phyloP scores from a whole-genome alignment of 805 yeast species.

The Candida coleopterorum region DNA sequence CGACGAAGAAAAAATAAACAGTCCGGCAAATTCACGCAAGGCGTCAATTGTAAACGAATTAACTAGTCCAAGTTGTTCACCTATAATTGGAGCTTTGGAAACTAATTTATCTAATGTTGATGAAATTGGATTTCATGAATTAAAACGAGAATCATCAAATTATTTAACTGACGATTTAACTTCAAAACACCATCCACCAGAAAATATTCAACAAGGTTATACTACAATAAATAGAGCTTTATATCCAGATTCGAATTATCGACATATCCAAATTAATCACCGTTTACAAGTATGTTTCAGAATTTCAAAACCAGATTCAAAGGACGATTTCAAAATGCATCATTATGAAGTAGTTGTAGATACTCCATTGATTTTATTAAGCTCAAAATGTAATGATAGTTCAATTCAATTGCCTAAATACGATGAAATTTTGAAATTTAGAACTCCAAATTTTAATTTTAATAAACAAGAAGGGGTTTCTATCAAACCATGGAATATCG shows the following conservation, averaged over 20 bases:
- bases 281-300: constrained; percentile 67
- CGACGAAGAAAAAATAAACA: constrained; percentile 1
- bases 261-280: constrained; percentile 60
- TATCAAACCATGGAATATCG: constrained; percentile 23
- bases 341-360: constrained; percentile 80
- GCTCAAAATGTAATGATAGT: constrained; percentile 38
- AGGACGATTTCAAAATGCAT: constrained; percentile 45
- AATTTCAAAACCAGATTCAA: constrained; percentile 56
- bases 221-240: constrained; percentile 37
- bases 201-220: constrained; percentile 31
- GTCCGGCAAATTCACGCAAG: constrained; percentile 19
- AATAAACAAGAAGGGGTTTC: constrained; percentile 21
- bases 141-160: constrained; percentile 27
- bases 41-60: constrained; percentile 20
- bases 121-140: constrained; percentile 10
- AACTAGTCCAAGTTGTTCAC: constrained; percentile 22
- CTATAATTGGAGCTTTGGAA: constrained; percentile 36
- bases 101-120: constrained; percentile 32
- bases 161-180: constrained; percentile 24
- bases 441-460: constrained; percentile 32
- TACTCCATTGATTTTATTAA: constrained; percentile 56
- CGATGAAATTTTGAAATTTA: constrained; percentile 26
- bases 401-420: constrained; percentile 39
- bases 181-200: constrained; percentile 12
- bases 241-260: constrained; percentile 61